Evolutionary conservation across 345 rosid genomes (phyloP).

Genomic region (Microcos paniculata): DNA sequence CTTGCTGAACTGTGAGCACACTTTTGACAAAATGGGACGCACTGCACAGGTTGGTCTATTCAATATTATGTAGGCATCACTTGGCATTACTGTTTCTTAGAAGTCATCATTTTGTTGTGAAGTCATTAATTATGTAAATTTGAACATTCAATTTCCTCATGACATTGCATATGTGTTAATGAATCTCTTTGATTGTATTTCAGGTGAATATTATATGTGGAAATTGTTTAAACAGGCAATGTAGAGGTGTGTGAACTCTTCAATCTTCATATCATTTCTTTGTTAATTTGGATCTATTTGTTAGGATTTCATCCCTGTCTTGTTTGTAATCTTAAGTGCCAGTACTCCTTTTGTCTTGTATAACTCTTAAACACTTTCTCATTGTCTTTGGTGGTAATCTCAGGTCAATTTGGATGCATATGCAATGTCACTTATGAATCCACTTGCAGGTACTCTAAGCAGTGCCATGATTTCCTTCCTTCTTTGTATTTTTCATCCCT

Average conservation of each 20-base stretch:
- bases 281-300: neutral
- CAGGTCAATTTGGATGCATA: constrained; percentile 87
- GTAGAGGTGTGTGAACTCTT: constrained; percentile 64
- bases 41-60: constrained; percentile 68
- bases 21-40: constrained; percentile 87
- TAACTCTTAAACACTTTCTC: neutral
- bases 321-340: neutral
- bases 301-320: neutral
- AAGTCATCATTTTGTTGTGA: neutral
- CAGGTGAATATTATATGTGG: constrained; percentile 91
- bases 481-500: neutral
- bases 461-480: constrained; percentile 4
- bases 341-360: neutral
- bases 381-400: constrained; percentile 19
- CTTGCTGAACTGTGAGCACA: constrained; percentile 66
- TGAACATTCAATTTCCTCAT: constrained; percentile 7
- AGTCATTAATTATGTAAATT: neutral
- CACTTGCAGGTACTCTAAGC: constrained; percentile 69
- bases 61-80: constrained; percentile 3
- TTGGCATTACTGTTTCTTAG: neutral
- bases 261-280: constrained; percentile 15
- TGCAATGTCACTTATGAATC: constrained; percentile 79
- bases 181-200: constrained; percentile 18
- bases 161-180: neutral
- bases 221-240: constrained; percentile 66